A percentile compares a stretch with the other conserved stretches of the same genome.
These are phyloP conservation scores for Plantago rigida DNA, from an alignment of 305 asterid genomes.

Conservation along the genomic window DNA sequence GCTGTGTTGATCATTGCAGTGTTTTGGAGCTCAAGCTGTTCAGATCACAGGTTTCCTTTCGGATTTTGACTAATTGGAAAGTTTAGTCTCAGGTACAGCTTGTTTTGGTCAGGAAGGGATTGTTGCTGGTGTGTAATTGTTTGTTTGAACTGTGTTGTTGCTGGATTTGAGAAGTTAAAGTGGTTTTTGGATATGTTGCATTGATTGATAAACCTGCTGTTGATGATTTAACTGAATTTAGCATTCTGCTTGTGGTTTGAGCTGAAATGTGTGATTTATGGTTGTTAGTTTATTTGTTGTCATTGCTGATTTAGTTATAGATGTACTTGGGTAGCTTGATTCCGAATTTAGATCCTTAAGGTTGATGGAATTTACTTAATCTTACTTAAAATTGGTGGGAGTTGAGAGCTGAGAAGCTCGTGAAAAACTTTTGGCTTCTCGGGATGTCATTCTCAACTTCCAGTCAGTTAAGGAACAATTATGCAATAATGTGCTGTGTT, in stretches of 20 bases:
- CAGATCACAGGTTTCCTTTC: conserved; percentile 45
- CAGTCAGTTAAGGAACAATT: conserved; percentile 15
- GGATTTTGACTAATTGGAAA: conserved; percentile 27
- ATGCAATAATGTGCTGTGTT: not conserved
- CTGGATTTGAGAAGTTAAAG: conserved; percentile 23
- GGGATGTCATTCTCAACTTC: not conserved
- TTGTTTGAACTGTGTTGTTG: conserved; percentile 24
- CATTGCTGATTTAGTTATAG: not conserved
- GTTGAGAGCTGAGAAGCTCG: conserved; percentile 1
- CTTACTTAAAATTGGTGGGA: not conserved
- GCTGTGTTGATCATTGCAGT: conserved; percentile 36
- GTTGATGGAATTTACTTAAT: not conserved
- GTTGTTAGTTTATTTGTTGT: not conserved
- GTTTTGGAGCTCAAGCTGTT: conserved; percentile 34
- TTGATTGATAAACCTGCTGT: not conserved
- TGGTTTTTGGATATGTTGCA: conserved; percentile 25
- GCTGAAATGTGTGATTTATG: not conserved
- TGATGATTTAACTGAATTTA: not conserved
- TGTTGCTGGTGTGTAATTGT: conserved; percentile 25
- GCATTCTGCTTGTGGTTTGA: not conserved
- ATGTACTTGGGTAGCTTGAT: not conserved
- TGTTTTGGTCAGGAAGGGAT: conserved; percentile 4
- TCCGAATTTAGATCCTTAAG: not conserved
- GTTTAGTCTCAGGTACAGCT: conserved; percentile 16
- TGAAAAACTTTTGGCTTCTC: not conserved